phyloP scores from a whole-genome alignment of 208 protist genomes.

The Crithidia thermophila region DNA sequence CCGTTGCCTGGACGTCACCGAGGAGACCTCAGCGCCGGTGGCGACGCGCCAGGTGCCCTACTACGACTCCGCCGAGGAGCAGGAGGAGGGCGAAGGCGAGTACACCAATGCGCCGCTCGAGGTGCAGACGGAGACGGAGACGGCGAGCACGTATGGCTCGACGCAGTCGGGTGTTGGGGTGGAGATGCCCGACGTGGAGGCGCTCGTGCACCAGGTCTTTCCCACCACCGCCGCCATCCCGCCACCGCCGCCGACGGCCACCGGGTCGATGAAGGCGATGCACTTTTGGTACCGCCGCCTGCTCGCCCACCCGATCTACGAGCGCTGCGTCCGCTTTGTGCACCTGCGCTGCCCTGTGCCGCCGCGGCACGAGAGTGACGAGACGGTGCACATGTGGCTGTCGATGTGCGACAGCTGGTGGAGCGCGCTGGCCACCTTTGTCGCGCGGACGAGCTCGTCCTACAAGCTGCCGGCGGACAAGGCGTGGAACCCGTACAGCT shows the following conservation, averaged over 20 bases:
- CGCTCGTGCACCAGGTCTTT: conserved; percentile 19
- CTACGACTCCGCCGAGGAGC: conserved; percentile 9
- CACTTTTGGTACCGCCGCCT: conserved; percentile 22
- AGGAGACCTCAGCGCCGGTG: background rate
- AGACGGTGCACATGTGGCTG: conserved; percentile 2
- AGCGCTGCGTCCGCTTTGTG: conserved; percentile 5
- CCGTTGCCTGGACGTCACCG: conserved; percentile 1
- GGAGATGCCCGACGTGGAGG: conserved; percentile 26
- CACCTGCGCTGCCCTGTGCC: conserved; percentile 1
- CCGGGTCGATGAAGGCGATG: background rate
- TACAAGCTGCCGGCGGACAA: conserved; percentile 3
- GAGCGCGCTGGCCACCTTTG: background rate
- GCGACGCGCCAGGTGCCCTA: conserved; percentile 12
- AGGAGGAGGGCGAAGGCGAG: conserved; percentile 16
- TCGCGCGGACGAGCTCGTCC: background rate
- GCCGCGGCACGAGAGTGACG: background rate
- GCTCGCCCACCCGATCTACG: conserved; percentile 6
- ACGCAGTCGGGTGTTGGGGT: too few species aligned
- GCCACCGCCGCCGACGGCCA: conserved; percentile 2
- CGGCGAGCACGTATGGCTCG: too few species aligned
- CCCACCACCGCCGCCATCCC: conserved; percentile 1
- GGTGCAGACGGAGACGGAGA: background rate
- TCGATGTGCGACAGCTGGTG: conserved; percentile 17
- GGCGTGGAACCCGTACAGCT: conserved; percentile 31
- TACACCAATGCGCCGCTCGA: too few species aligned